Conservation (phyloP, 1,284 basidiomycete genomes). For the Ustilago nuda region DNA sequence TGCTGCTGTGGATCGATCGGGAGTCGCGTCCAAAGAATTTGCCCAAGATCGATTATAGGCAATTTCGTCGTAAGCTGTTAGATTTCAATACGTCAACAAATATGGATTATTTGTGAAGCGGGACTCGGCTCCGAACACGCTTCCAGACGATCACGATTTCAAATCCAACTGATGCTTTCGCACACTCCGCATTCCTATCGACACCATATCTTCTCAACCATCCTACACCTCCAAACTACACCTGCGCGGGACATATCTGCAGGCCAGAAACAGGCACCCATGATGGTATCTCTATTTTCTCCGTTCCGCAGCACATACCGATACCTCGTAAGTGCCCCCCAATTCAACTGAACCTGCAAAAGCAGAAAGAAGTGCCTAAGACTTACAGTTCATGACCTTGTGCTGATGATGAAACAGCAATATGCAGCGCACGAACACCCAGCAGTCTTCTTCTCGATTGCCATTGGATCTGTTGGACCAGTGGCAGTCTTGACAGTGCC, state of each 20-base stretch:
- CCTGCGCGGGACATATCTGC: background rate
- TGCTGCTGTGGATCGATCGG: conserved; percentile 5
- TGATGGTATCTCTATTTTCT: conserved; percentile 54
- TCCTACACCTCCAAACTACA: background rate
- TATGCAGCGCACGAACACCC: conserved; percentile 91
- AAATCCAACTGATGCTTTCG: background rate
- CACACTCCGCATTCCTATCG: conserved; percentile 1
- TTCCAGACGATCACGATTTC: conserved; percentile 26
- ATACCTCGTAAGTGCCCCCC: conserved; percentile 57
- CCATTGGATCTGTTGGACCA: conserved; percentile 77
- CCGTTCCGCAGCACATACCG: conserved; percentile 62
- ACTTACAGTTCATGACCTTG: background rate
- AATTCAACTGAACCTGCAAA: background rate
- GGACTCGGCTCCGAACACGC: conserved; percentile 13
- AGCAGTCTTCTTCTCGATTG: conserved; percentile 87
- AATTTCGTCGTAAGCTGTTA: background rate
- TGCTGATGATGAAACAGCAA: conserved; percentile 71
- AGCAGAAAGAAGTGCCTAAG: conserved; percentile 26
- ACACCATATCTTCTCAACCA: background rate
- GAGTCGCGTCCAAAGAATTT: background rate
- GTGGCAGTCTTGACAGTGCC: conserved; percentile 81
- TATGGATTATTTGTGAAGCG: background rate
- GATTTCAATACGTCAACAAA: background rate
- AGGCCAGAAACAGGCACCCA: conserved; percentile 7
- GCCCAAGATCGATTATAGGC: background rate